Evolutionary conservation across 2,329 filamentous ascomycete species (phyloP).

Genomic region (Aspergillus unguis): DNA sequence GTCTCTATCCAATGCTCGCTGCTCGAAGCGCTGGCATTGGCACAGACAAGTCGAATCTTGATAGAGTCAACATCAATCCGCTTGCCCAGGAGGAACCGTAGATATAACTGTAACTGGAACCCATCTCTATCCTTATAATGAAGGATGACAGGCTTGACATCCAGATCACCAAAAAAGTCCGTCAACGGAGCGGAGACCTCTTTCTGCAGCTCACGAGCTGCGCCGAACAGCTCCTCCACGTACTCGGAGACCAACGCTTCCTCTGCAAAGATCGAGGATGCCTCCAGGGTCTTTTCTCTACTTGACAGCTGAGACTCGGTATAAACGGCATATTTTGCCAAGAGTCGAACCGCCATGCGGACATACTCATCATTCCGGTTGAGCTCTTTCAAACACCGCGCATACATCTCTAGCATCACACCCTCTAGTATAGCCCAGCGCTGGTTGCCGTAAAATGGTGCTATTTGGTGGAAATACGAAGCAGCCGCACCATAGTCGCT

Average conservation of each 20-base stretch:
- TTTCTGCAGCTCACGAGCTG: conserved; percentile 51
- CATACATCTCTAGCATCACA: conserved; percentile 81
- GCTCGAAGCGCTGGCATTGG: conserved; percentile 39
- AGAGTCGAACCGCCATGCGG: conserved; percentile 67
- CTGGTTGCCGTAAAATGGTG: conserved; percentile 72
- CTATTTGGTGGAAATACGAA: conserved; percentile 72
- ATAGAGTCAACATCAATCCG: conserved; percentile 64
- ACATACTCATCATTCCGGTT: conserved; percentile 76
- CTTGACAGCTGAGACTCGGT: conserved; percentile 31
- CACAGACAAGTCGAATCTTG: conserved; percentile 61
- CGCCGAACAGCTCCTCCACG: conserved; percentile 45
- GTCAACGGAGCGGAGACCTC: conserved; percentile 66
- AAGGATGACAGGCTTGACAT: conserved; percentile 64
- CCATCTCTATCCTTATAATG: conserved; percentile 72
- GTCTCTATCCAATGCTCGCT: conserved; percentile 67
- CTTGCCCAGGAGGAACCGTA: conserved; percentile 71
- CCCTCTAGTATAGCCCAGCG: conserved; percentile 78
- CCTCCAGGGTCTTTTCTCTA: conserved; percentile 30
- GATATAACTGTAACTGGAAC: conserved; percentile 65
- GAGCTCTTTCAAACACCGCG: conserved; percentile 74
- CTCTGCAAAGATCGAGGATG: conserved; percentile 29
- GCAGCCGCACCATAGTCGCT: conserved; percentile 71
- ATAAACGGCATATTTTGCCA: conserved; percentile 37
- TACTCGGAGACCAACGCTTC: conserved; percentile 33
- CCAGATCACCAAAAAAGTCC: conserved; percentile 69